Evolutionary conservation across 225 moss, liverwort and hornwort species (phyloP).

Genomic region (Rhytidiadelphus loreus): DNA sequence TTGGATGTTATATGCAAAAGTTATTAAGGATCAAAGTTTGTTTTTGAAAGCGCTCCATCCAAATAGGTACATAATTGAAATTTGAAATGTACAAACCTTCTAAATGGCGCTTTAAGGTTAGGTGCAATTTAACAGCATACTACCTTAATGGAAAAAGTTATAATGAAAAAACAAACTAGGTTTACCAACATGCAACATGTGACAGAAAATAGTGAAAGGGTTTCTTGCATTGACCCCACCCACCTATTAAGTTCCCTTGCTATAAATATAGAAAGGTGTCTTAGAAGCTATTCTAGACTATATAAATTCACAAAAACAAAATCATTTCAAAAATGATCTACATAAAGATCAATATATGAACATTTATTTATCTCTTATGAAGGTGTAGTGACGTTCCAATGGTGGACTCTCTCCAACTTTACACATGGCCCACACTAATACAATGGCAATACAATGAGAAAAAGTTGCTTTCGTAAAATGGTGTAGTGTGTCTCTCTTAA

Average conservation of each 20-base stretch:
- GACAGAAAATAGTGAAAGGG: neutral
- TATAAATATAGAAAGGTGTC: neutral
- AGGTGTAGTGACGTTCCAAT: neutral
- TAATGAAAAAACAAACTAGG: neutral
- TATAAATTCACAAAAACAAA: neutral
- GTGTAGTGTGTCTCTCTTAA: neutral
- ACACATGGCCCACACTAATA: neutral
- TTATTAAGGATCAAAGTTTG: too few relatives aligned
- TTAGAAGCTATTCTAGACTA: neutral
- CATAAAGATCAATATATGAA: neutral
- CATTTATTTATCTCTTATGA: neutral
- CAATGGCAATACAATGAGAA: neutral
- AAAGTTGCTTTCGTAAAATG: too few relatives aligned
- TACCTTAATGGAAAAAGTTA: too few relatives aligned
- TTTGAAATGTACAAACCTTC: too few relatives aligned
- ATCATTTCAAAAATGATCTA: neutral
- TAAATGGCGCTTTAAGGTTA: too few relatives aligned
- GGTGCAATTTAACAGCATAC: too few relatives aligned
- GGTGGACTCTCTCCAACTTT: neutral
- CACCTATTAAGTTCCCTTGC: neutral
- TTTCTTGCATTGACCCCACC: neutral
- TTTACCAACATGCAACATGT: fast-evolving
- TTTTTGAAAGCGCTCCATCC: too few relatives aligned
- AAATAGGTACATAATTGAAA: too few relatives aligned
- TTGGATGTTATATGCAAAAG: too few relatives aligned